phyloP scores from a whole-genome alignment of 164 flowering plant species.

The Macadamia integrifolia region DNA sequence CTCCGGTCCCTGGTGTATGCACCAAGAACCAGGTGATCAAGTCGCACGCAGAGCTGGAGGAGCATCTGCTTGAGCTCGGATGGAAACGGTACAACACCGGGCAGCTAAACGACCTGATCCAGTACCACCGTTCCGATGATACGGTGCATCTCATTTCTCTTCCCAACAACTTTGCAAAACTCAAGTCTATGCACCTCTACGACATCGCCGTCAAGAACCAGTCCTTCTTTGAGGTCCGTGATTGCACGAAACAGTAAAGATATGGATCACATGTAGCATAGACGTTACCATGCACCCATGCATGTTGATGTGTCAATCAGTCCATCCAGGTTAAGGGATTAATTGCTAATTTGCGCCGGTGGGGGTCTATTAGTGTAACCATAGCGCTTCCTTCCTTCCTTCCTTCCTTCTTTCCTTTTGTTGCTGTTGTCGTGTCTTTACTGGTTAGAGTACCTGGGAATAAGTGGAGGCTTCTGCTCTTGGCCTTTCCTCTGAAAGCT shows the following conservation, averaged over 20 bases:
- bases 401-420: too few relatives aligned
- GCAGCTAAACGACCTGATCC: slow-evolving; percentile 26
- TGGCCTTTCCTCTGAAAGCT: too few relatives aligned
- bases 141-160: slow-evolving; percentile 41
- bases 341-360: too few relatives aligned
- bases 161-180: slow-evolving; percentile 31
- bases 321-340: too few relatives aligned
- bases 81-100: slow-evolving; percentile 38
- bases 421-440: too few relatives aligned
- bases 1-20: slow-evolving; percentile 38
- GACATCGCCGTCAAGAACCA: slow-evolving; percentile 65
- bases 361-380: too few relatives aligned
- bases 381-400: too few relatives aligned
- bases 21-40: slow-evolving; percentile 34
- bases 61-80: slow-evolving; percentile 36
- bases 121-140: slow-evolving; percentile 38
- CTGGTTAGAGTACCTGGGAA: too few relatives aligned
- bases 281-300: too few relatives aligned
- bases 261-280: too few relatives aligned
- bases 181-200: slow-evolving; percentile 46
- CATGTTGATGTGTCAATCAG: too few relatives aligned
- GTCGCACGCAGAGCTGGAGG: slow-evolving; percentile 44
- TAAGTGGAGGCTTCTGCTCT: too few relatives aligned
- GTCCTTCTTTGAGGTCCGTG: slow-evolving; percentile 46
- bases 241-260: slow-evolving; percentile 2